Evolutionary conservation across 2,329 filamentous ascomycete genomes (phyloP).

Genomic region (Chaetomiaceae sp.): DNA sequence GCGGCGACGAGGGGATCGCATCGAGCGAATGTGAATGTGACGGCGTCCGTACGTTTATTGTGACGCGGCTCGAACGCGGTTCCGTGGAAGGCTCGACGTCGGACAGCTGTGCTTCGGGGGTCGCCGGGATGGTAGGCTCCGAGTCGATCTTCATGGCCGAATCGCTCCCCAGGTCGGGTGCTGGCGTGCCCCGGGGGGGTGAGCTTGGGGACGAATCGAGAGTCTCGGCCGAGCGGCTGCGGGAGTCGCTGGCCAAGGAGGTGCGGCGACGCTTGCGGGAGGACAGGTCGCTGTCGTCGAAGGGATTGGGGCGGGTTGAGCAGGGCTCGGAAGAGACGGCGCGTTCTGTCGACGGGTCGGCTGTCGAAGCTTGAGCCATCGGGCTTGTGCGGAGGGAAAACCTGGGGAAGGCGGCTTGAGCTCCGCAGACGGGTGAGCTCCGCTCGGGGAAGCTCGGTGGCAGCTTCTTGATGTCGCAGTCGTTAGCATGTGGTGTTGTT

Average conservation of each 20-base stretch:
- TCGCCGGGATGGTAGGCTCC: conserved; percentile 38
- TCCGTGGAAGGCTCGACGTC: conserved; percentile 34
- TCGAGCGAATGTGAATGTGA: conserved; percentile 35
- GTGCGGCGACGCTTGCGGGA: conserved; percentile 60
- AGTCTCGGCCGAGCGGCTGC: conserved; percentile 48
- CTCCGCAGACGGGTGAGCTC: conserved; percentile 47
- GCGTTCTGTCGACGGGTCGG: conserved; percentile 51
- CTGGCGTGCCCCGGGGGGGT: conserved; percentile 30
- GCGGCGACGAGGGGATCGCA: conserved; percentile 39
- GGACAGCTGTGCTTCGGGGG: conserved; percentile 35
- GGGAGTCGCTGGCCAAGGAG: conserved; percentile 48
- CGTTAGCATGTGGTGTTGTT: conserved; percentile 53
- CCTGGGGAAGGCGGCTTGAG: conserved; percentile 36
- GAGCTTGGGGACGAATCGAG: conserved; percentile 29
- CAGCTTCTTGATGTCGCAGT: conserved; percentile 40
- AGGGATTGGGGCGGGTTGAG: conserved; percentile 60
- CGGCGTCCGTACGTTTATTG: conserved; percentile 53
- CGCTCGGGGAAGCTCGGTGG: conserved; percentile 50
- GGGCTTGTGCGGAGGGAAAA: conserved; percentile 37
- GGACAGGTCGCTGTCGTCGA: conserved; percentile 52
- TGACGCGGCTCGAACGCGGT: conserved; percentile 53
- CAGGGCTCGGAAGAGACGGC: conserved; percentile 58
- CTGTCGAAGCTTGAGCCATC: conserved; percentile 50
- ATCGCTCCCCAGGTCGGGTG: conserved; percentile 26
- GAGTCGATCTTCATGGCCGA: conserved; percentile 40